Evolutionary conservation across 2,329 filamentous ascomycete species (phyloP).

Genomic region (Ophiostoma quercus): DNA sequence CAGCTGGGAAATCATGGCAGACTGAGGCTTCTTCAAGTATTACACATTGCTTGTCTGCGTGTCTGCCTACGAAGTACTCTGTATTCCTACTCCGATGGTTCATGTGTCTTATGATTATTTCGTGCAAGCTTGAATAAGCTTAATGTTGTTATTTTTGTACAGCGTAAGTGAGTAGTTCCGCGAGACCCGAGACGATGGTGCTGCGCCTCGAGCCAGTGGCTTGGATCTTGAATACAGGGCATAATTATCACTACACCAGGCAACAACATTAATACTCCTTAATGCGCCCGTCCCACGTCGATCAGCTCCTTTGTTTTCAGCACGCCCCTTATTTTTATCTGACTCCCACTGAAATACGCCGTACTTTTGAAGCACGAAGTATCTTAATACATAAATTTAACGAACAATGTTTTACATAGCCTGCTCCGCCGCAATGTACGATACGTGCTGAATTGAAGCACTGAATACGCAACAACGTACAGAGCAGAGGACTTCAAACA

Average conservation of each 20-base stretch:
- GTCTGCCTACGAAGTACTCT: too few relatives aligned
- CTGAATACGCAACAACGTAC: not conserved
- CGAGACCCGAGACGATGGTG: not conserved
- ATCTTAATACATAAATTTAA: too few relatives aligned
- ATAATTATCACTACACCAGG: not conserved
- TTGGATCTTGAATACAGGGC: not conserved
- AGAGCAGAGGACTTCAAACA: not conserved
- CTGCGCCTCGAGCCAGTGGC: constrained; percentile 7
- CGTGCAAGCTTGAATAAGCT: not conserved
- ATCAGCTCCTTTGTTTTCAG: not conserved
- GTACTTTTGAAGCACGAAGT: too few relatives aligned
- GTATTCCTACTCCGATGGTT: too few relatives aligned
- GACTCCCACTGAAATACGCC: too few relatives aligned
- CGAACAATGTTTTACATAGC: too few relatives aligned
- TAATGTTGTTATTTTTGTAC: not conserved
- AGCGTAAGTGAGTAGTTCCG: not conserved
- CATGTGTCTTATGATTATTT: not conserved
- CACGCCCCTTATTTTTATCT: too few relatives aligned
- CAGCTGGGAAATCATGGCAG: not conserved
- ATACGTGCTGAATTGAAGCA: not conserved
- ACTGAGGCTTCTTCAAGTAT: too few relatives aligned
- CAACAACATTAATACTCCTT: not conserved
- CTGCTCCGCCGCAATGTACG: not conserved
- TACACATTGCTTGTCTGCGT: too few relatives aligned
- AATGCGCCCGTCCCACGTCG: not conserved